Percentiles rank a stretch among this genome's conserved stretches.
Conservation (phyloP, 305 asterid genomes). For the Rubia occidens region DNA sequence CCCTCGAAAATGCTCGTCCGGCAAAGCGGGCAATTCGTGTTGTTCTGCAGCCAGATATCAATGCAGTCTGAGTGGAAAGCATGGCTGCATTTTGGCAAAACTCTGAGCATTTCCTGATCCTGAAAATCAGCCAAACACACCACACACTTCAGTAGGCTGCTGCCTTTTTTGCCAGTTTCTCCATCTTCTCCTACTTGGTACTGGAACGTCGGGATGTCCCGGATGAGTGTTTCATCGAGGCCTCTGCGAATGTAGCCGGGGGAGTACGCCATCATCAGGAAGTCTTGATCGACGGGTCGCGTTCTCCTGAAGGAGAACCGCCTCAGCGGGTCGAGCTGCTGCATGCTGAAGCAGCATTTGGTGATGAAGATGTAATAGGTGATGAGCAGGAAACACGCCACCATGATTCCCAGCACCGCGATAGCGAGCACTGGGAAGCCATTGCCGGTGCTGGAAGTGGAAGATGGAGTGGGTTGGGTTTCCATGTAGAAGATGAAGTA, state of each 20-base stretch:
- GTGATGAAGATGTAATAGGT: slow-evolving; percentile 64
- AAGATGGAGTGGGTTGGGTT: not conserved
- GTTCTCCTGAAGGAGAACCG: slow-evolving; percentile 33
- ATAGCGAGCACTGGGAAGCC: slow-evolving; percentile 66
- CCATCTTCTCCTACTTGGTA: slow-evolving; percentile 20
- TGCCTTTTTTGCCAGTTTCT: slow-evolving; percentile 12
- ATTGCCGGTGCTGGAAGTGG: slow-evolving; percentile 9
- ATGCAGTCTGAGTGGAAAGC: slow-evolving; percentile 77
- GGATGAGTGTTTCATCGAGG: slow-evolving; percentile 53
- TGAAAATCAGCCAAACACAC: slow-evolving; percentile 68
- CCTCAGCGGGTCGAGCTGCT: slow-evolving; percentile 48
- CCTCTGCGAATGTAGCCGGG: slow-evolving; percentile 63
- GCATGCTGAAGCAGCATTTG: slow-evolving; percentile 68
- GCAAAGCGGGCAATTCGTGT: slow-evolving; percentile 75
- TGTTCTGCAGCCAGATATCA: slow-evolving; percentile 62
- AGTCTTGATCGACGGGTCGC: slow-evolving; percentile 25
- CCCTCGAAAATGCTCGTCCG: slow-evolving; percentile 58
- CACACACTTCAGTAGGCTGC: slow-evolving; percentile 44
- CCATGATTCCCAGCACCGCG: slow-evolving; percentile 55
- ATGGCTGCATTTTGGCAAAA: slow-evolving; percentile 70
- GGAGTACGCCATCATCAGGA: slow-evolving; percentile 32
- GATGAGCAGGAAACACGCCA: slow-evolving; percentile 46
- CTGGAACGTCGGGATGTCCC: slow-evolving; percentile 57
- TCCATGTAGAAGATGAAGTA: slow-evolving; percentile 1
- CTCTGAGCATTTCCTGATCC: slow-evolving; percentile 47